Conservation (phyloP, 2,329 filamentous ascomycete genomes). For the Curvularia sp. region DNA sequence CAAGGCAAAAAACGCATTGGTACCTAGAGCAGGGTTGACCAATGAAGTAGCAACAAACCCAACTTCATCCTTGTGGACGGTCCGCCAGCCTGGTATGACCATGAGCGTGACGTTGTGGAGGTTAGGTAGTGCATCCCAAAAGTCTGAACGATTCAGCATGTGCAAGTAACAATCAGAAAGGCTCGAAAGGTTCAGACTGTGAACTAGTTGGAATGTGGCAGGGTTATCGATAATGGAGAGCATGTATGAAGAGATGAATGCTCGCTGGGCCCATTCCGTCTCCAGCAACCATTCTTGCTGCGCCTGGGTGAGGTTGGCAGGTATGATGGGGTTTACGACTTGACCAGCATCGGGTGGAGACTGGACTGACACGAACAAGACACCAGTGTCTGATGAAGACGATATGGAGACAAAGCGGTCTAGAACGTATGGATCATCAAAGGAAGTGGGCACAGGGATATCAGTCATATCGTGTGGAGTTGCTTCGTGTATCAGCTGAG, state of each 20-base stretch:
- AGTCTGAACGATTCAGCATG: slow-evolving; percentile 62
- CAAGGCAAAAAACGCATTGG: slow-evolving; percentile 60
- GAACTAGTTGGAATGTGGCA: slow-evolving; percentile 61
- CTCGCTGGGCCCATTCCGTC: slow-evolving; percentile 71
- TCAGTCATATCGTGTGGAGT: slow-evolving; percentile 31
- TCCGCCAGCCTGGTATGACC: slow-evolving; percentile 71
- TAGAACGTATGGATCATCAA: slow-evolving; percentile 32
- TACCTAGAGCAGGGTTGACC: slow-evolving; percentile 61
- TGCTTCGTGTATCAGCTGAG: slow-evolving; percentile 39
- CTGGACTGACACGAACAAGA: slow-evolving; percentile 45
- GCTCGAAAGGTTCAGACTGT: slow-evolving; percentile 68
- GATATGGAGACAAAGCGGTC: slow-evolving; percentile 29
- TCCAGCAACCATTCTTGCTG: slow-evolving; percentile 74
- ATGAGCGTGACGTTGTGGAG: slow-evolving; percentile 64
- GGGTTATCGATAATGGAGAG: slow-evolving; percentile 69
- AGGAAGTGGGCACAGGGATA: slow-evolving; percentile 24
- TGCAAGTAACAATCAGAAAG: slow-evolving; percentile 68
- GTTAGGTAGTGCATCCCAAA: slow-evolving; percentile 66
- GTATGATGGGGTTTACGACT: slow-evolving; percentile 55
- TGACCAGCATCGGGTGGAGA: slow-evolving; percentile 33
- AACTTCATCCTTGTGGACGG: slow-evolving; percentile 61
- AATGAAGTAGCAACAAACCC: slow-evolving; percentile 58
- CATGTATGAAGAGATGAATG: slow-evolving; percentile 72
- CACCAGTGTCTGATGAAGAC: slow-evolving; percentile 27
- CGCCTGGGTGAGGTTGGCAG: slow-evolving; percentile 63